Conservation (phyloP, 805 yeast species). For the Yarrowia sp. region DNA sequence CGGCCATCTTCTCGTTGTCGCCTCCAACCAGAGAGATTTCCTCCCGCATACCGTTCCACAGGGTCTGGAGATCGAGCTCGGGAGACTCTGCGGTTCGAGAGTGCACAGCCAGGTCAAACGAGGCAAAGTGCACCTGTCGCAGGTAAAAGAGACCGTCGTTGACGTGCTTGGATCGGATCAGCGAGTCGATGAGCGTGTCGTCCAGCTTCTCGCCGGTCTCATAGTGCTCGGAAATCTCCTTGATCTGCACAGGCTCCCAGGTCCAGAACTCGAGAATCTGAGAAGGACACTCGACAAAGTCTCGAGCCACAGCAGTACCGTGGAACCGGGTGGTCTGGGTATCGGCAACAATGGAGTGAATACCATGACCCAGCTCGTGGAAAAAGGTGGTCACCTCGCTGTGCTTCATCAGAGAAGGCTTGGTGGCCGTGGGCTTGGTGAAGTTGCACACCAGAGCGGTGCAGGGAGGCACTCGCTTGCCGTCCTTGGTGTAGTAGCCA, state of each 20-base stretch:
- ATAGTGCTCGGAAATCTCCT: conserved; percentile 62
- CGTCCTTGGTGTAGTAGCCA: conserved; percentile 51
- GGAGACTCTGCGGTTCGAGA: conserved; percentile 33
- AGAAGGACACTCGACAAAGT: conserved; percentile 88
- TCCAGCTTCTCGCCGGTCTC: conserved; percentile 51
- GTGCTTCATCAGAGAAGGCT: conserved; percentile 74
- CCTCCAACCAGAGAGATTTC: conserved; percentile 57
- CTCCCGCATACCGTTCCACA: conserved; percentile 67
- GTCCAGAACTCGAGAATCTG: conserved; percentile 88
- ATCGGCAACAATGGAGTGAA: conserved; percentile 69
- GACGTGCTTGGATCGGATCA: conserved; percentile 66
- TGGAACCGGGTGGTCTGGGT: conserved; percentile 65
- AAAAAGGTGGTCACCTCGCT: conserved; percentile 77
- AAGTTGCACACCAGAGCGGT: conserved; percentile 83
- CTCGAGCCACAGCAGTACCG: conserved; percentile 77
- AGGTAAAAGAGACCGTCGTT: conserved; percentile 68
- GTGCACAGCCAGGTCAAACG: conserved; percentile 73
- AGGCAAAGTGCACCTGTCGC: conserved; percentile 75
- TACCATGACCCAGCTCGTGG: conserved; percentile 89
- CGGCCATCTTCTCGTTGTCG: conserved; percentile 56
- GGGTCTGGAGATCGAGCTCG: conserved; percentile 47
- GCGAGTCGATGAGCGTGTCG: conserved; percentile 53
- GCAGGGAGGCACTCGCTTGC: conserved; percentile 56
- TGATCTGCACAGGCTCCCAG: conserved; percentile 65
- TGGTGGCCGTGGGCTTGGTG: conserved; percentile 64